A percentile compares a stretch with the other conserved stretches of the same genome.
Conservation (phyloP, 495 filamentous ascomycete genomes). For the Barbatosphaeria neglecta region DNA sequence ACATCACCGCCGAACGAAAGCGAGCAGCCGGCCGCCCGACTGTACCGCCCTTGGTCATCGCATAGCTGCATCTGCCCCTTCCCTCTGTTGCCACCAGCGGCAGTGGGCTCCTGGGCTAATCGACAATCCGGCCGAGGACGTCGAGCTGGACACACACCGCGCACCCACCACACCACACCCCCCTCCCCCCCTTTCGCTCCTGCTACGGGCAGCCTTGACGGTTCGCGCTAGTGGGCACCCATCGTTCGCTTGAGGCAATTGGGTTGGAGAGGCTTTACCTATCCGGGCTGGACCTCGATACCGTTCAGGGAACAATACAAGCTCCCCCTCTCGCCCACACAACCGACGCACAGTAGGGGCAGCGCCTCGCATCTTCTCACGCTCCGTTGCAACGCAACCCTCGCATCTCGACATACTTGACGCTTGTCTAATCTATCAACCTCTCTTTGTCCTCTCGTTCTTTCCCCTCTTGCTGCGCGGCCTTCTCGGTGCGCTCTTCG, state of each 20-base stretch:
- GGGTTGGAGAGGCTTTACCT: constrained; percentile 8
- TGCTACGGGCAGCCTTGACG: constrained; percentile 1
- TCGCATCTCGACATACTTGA: neutral
- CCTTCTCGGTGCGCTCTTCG: neutral
- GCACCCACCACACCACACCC: no score
- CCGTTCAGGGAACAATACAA: constrained; percentile 5
- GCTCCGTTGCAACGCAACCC: constrained; percentile 9
- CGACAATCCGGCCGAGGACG: neutral
- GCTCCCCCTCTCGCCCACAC: neutral
- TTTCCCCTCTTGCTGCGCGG: neutral
- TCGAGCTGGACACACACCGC: neutral
- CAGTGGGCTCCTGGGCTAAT: constrained; percentile 4
- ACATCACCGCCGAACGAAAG: constrained; percentile 7
- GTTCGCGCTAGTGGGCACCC: constrained; percentile 1
- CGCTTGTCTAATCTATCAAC: neutral
- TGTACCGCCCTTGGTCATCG: constrained; percentile 1
- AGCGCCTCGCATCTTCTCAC: neutral
- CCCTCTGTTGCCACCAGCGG: no score
- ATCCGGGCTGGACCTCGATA: constrained; percentile 26
- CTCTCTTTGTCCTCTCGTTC: constrained; percentile 2
- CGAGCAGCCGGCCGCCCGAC: constrained; percentile 4
- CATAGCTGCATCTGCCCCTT: no score
- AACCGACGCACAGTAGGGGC: neutral
- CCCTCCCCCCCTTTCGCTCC: neutral
- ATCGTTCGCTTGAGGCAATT: constrained; percentile 20